Conservation (phyloP, 148 eudicot genomes). For the Polygonum aviculare region DNA sequence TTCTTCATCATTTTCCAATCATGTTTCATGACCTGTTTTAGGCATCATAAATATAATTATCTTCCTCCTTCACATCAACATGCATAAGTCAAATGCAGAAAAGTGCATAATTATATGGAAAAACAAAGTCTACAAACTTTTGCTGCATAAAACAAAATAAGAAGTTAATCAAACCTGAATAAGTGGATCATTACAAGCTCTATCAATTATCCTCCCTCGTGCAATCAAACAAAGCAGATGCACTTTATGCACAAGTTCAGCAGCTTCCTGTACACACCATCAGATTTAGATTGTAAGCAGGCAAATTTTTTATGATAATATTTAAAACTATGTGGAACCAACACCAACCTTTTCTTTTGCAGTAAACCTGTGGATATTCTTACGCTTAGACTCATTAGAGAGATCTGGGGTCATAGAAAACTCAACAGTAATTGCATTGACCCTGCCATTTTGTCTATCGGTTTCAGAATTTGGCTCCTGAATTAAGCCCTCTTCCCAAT, state of each 20-base stretch:
- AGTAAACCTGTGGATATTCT: conserved; percentile 60
- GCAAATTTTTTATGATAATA: neutral
- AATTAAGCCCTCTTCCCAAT: conserved; percentile 78
- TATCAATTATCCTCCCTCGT: conserved; percentile 78
- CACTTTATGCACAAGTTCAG: conserved; percentile 84
- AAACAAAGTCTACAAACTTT: neutral
- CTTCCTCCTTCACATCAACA: neutral
- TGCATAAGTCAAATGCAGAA: neutral
- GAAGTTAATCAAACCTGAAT: conserved; percentile 51
- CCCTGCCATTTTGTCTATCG: conserved; percentile 13
- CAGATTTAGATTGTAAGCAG: neutral
- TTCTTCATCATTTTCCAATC: neutral
- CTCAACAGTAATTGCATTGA: conserved; percentile 54
- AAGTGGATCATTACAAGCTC: conserved; percentile 79
- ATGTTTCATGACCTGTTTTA: neutral
- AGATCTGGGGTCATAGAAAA: conserved; percentile 54
- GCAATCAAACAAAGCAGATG: conserved; percentile 87
- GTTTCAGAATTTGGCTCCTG: conserved; percentile 20
- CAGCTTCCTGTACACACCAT: conserved; percentile 45
- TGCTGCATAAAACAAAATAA: neutral
- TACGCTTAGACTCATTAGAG: conserved; percentile 25
- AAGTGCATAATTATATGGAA: neutral
- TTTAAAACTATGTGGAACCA: neutral
- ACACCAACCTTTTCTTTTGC: conserved; percentile 76
- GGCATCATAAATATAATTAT: neutral